phyloP scores from a whole-genome alignment of 352 stramenopile species.

The Phytophthora cryptogea region DNA sequence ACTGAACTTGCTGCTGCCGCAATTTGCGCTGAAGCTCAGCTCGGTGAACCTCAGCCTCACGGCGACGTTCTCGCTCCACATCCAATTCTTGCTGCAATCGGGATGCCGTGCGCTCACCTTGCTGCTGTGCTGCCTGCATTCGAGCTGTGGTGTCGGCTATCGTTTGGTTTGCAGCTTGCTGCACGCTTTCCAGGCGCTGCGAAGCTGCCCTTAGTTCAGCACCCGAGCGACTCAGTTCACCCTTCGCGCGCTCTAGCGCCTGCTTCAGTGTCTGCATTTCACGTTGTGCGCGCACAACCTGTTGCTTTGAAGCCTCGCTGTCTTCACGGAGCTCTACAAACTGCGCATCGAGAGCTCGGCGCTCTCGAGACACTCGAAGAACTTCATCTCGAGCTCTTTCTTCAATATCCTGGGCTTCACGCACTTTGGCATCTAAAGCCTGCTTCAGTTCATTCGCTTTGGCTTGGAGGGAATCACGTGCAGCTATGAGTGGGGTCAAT shows the following conservation, averaged over 20 bases:
- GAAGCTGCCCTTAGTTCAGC: slow-evolving; percentile 47
- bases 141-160: slow-evolving; percentile 56
- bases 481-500: slow-evolving; percentile 44
- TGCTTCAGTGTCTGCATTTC: slow-evolving; percentile 54
- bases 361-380: slow-evolving; percentile 48
- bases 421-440: slow-evolving; percentile 50
- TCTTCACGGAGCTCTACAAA: slow-evolving; percentile 58
- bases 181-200: slow-evolving; percentile 57
- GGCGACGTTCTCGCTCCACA: slow-evolving; percentile 59
- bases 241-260: slow-evolving; percentile 59
- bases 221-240: slow-evolving; percentile 49
- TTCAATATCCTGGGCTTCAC: slow-evolving; percentile 58
- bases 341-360: slow-evolving; percentile 58
- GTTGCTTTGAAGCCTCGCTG: slow-evolving; percentile 44
- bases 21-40: slow-evolving; percentile 58
- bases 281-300: slow-evolving; percentile 48
- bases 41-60: slow-evolving; percentile 64
- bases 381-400: slow-evolving; percentile 57
- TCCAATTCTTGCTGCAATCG: slow-evolving; percentile 56
- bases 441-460: slow-evolving; percentile 67
- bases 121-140: slow-evolving; percentile 57
- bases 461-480: slow-evolving; percentile 57
- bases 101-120: slow-evolving; percentile 46
- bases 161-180: slow-evolving; percentile 63
- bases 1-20: slow-evolving; percentile 38